These are phyloP conservation scores for Suillus lakei DNA, from an alignment of 768 basidiomycete species.

Conservation along the genomic window DNA sequence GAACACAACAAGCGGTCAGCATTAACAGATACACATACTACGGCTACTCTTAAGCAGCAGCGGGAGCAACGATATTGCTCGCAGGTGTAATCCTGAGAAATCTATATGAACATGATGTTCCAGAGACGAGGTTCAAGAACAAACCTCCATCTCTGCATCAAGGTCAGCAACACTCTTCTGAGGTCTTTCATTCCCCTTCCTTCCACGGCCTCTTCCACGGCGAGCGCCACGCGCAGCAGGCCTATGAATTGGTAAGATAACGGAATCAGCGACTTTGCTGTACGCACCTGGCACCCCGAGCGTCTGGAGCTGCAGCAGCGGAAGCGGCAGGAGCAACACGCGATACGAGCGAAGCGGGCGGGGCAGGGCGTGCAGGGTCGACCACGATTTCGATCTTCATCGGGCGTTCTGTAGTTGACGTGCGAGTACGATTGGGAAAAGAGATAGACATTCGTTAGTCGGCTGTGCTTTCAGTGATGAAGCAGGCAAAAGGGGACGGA, in stretches of 20 bases:
- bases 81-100: slow-evolving; percentile 71
- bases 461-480: slow-evolving; percentile 39
- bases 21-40: slow-evolving; percentile 13
- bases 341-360: slow-evolving; percentile 67
- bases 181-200: slow-evolving; percentile 60
- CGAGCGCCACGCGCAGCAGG: slow-evolving; percentile 48
- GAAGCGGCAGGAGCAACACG: slow-evolving; percentile 81
- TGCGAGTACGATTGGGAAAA: slow-evolving; percentile 31
- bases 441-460: slow-evolving; percentile 37
- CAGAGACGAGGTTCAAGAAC: slow-evolving; percentile 22
- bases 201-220: slow-evolving; percentile 47
- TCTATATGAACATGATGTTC: slow-evolving; percentile 7
- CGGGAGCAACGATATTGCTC: slow-evolving; percentile 48
- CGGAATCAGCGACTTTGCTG: slow-evolving; percentile 3
- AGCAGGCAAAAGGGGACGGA: slow-evolving; percentile 49
- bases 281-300: slow-evolving; percentile 42
- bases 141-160: slow-evolving; percentile 97
- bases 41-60: slow-evolving; percentile 33
- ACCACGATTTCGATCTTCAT: slow-evolving; percentile 99
- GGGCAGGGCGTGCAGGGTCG: slow-evolving; percentile 76
- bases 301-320: slow-evolving; percentile 37
- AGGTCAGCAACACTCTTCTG: slow-evolving; percentile 87
- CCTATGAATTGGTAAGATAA: slow-evolving; percentile 25
- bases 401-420: slow-evolving; percentile 75
- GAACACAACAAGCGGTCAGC: slow-evolving; percentile 11